Conservation (phyloP, 148 eudicot species). For the Amaranthus palmeri region DNA sequence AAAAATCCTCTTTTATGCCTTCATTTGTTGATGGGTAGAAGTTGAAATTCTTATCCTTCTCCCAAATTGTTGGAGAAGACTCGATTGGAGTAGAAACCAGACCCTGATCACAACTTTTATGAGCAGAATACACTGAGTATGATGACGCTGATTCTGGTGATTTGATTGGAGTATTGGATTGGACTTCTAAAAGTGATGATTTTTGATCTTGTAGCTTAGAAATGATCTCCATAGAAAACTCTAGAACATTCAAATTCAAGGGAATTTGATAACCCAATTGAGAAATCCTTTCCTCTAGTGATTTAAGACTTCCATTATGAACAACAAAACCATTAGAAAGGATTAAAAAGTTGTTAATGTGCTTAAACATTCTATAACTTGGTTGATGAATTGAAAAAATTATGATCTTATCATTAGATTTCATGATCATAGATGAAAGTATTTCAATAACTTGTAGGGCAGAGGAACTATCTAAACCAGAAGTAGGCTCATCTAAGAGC, state of each 20-base stretch:
- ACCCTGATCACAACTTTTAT: too few species aligned
- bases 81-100: too few species aligned
- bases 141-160: too few species aligned
- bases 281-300: slow-evolving; percentile 58
- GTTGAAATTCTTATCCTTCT: slow-evolving; percentile 13
- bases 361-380: slow-evolving; percentile 67
- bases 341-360: slow-evolving; percentile 64
- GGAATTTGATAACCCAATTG: slow-evolving; percentile 61
- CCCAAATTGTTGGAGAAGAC: slow-evolving; percentile 12
- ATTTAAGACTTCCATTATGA: slow-evolving; percentile 62
- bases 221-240: slow-evolving; percentile 82
- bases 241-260: slow-evolving; percentile 62
- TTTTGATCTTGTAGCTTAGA: slow-evolving; percentile 44
- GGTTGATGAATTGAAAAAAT: slow-evolving; percentile 92
- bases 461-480: slow-evolving; percentile 82
- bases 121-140: too few species aligned
- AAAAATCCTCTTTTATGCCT: slow-evolving; percentile 6
- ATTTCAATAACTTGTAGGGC: slow-evolving; percentile 86
- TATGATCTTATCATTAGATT: slow-evolving; percentile 49
- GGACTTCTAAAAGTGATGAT: not conserved
- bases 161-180: not conserved
- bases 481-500: slow-evolving; percentile 88
- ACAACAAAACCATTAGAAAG: slow-evolving; percentile 69
- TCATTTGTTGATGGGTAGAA: slow-evolving; percentile 2
- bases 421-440: slow-evolving; percentile 65